Evolutionary conservation across 257 asterid species (phyloP), one percentile per base, ranked within the genome.

Genomic region (Nicotiana tomentosiformis): DNA sequence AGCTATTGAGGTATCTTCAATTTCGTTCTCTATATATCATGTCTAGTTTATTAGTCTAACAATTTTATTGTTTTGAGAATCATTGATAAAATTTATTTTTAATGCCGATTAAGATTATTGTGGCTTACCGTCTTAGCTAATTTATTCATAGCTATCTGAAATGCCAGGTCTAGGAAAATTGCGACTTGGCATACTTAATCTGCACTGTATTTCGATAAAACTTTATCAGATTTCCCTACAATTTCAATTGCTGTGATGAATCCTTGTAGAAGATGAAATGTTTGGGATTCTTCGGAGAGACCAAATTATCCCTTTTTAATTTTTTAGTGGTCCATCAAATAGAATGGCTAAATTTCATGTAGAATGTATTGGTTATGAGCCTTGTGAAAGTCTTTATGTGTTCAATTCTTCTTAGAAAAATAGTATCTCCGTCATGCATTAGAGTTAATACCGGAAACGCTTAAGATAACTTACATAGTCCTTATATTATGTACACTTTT

Each of bases 1-100:
- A 77, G 91, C 91, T 78, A 68, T 88, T 37, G 90, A 88, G 91
- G 91, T 88, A 76, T 77, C 64, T 29, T 51, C 46, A 76, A 14
- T 76, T 76, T 76, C 65, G 29, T 51, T 53, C 46, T 76, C 10
- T 76, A 7, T 15, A 29, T 51, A 51, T 26, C 46, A 51, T 29
- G 80, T 51, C 64, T 76, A 30, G 37, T 76, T 51, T 74, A 23
- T 51, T 72, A 43, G 15, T 46, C 12, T 72, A 7, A 46, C 79
- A 49, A 9, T 43, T 43, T 12, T 43, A 43, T 58, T 58, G 26
- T 7, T 18, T 7, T 2, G 65, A 7, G 65, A 58, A 58, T 58
- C 65, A 18, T 18, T 58, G 65, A 17, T 17, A 17, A 58, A 58
- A 17, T 58, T 14, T 53, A 18, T 43, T 53, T 53, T 53, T 14